Conservation (phyloP, 1,284 basidiomycete genomes). For the Vanrija pseudolonga region DNA sequence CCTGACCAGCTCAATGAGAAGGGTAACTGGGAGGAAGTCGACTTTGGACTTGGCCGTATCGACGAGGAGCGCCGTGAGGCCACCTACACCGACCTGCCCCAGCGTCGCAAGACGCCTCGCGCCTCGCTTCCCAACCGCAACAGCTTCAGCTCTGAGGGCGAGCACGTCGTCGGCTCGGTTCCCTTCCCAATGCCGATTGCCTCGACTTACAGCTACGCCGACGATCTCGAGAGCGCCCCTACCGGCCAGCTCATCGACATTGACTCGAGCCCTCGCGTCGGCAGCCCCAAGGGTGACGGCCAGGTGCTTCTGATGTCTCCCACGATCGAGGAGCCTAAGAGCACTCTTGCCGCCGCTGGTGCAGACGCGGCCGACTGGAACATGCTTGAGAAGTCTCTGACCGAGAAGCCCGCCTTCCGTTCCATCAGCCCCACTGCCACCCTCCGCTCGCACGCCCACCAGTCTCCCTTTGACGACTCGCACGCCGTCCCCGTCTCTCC, state of each 20-base stretch:
- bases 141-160: constrained; percentile 5
- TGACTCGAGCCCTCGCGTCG: constrained; percentile 20
- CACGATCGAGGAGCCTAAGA: neutral
- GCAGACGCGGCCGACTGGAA: constrained; percentile 35
- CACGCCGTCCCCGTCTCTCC: neutral
- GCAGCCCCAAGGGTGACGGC: constrained; percentile 13
- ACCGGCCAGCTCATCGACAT: constrained; percentile 14
- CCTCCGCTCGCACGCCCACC: constrained; percentile 33
- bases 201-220: constrained; percentile 16
- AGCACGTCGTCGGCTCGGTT: neutral
- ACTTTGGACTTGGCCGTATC: constrained; percentile 48
- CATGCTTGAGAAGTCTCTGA: constrained; percentile 30
- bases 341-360: constrained; percentile 12
- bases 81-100: constrained; percentile 18
- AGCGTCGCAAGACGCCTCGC: neutral
- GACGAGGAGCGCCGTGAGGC: constrained; percentile 32
- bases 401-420: constrained; percentile 38
- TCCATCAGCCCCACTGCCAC: constrained; percentile 40
- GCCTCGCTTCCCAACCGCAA: neutral
- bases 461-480: neutral
- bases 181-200: constrained; percentile 23
- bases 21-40: constrained; percentile 49
- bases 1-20: constrained; percentile 20
- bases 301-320: constrained; percentile 12
- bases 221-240: constrained; percentile 5